Evolutionary conservation across 495 filamentous ascomycete genomes (phyloP), one percentile per base, ranked within the genome.

Genomic region (Lophiotrema nucula): DNA sequence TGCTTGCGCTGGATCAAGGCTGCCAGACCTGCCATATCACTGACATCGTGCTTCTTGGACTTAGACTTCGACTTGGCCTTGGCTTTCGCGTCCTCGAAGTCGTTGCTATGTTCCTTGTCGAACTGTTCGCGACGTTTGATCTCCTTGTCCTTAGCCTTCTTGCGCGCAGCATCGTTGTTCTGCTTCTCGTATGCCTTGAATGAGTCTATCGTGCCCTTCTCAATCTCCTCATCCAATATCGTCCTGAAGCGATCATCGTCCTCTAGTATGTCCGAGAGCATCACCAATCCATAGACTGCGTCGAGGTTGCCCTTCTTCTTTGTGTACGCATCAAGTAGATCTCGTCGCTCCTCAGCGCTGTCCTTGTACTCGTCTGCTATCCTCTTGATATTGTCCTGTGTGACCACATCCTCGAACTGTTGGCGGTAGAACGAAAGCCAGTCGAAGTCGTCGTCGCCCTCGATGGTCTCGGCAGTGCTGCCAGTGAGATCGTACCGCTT

Each of bases 401-500:
- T 88, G 35, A 97, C 76, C 27, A 87, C 76, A 35, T 89, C 85
- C 13, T 77, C 78, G 69, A 84, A 93, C 54, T 96, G 90, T 56
- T 83, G 83, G 21, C 84, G 81, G 76, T 90, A 97, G 77, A 92
- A 97, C 21, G 87, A 83, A 47, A 78, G 74, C 93, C 93, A 98
- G 76, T 89, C 81, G 75, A 97, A 97, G 65, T 86, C 89, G 41
- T 82, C 87, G 62, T 85, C 88, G 39, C 80, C 86, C 60, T 81
- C 82, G 47, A 92, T 73, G 16, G 83, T 84, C 63, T 96, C 92
- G 2, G 85, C 81, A 0, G 92, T 97, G 46, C 82, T 89, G 52
- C 93, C 93, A 0, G 92, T 96, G 53, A 78, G 76, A 69, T 98
- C 92, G 72, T 96, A 98, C 55, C 89, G 85, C 46, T 80, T 81